Evolutionary conservation across 306 rosid genomes (phyloP).

Genomic region (Quercus parvula): DNA sequence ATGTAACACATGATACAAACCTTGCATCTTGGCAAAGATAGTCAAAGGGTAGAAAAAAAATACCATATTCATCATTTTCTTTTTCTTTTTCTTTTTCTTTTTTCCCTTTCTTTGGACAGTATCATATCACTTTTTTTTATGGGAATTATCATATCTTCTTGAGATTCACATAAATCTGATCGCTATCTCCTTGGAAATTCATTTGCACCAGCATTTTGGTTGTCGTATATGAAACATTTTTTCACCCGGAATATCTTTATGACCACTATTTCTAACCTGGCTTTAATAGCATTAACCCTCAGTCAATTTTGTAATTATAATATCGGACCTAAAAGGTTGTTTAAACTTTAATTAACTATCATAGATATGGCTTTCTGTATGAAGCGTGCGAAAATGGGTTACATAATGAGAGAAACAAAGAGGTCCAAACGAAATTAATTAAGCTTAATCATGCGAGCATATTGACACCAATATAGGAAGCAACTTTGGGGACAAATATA

Average conservation of each 20-base stretch:
- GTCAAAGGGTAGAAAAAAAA: too few relatives aligned
- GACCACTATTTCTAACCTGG: not conserved
- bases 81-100: not conserved
- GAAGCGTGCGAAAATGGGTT: conserved; percentile 20
- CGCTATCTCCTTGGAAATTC: not conserved
- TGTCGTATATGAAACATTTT: not conserved
- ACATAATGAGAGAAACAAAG: conserved; percentile 12
- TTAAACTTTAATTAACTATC: not conserved
- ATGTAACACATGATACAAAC: too few relatives aligned
- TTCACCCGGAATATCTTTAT: not conserved
- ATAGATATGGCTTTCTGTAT: not conserved
- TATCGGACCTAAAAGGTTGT: not conserved
- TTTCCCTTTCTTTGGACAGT: not conserved
- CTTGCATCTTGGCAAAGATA: too few relatives aligned
- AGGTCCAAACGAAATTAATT: conserved; percentile 7
- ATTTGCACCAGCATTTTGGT: not conserved
- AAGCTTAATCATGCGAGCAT: not conserved
- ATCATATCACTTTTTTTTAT: too few relatives aligned
- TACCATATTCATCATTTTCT: too few relatives aligned
- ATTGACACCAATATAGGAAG: not conserved
- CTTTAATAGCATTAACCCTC: not conserved
- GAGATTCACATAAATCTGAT: not conserved
- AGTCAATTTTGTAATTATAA: not conserved
- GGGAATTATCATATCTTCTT: not conserved
- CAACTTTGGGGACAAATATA: not conserved